phyloP scores from a whole-genome alignment of 352 stramenopile species.

The Globisporangium sylvaticum region DNA sequence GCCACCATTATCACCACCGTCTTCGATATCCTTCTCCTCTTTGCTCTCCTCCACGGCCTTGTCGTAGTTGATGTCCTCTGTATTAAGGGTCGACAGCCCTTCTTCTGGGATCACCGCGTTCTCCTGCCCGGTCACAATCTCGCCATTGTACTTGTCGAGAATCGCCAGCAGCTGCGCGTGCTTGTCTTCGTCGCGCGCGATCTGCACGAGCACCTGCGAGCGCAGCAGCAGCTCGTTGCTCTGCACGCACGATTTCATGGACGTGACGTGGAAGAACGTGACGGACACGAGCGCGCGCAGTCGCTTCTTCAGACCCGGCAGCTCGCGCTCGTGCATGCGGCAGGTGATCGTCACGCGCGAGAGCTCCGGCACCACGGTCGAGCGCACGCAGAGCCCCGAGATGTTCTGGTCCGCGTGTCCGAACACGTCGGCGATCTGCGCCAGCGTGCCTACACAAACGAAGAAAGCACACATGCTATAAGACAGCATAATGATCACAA shows the following conservation, averaged over 20 bases:
- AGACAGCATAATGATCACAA: not conserved
- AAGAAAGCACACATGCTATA: not conserved
- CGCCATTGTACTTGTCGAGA: constrained; percentile 34
- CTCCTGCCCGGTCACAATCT: constrained; percentile 32
- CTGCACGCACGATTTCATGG: constrained; percentile 50
- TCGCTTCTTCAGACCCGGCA: constrained; percentile 50
- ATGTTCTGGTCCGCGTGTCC: constrained; percentile 72
- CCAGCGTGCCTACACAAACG: constrained; percentile 37
- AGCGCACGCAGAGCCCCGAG: constrained; percentile 62
- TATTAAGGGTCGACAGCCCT: constrained; percentile 18
- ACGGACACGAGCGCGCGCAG: constrained; percentile 61
- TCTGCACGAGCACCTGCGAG: constrained; percentile 52
- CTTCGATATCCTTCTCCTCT: not conserved
- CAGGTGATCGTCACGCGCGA: constrained; percentile 75
- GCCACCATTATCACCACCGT: not conserved
- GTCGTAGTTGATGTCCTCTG: constrained; percentile 22
- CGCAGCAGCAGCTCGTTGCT: constrained; percentile 64
- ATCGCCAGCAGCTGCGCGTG: constrained; percentile 22
- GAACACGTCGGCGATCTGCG: constrained; percentile 69
- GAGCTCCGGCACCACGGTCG: constrained; percentile 69
- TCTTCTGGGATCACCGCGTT: constrained; percentile 27
- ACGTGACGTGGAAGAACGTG: constrained; percentile 81
- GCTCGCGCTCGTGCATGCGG: constrained; percentile 43
- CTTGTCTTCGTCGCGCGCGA: constrained; percentile 19
- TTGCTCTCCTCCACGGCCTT: constrained; percentile 10